Evolutionary conservation across 495 filamentous ascomycete genomes (phyloP).

Genomic region (Neurospora sp.): DNA sequence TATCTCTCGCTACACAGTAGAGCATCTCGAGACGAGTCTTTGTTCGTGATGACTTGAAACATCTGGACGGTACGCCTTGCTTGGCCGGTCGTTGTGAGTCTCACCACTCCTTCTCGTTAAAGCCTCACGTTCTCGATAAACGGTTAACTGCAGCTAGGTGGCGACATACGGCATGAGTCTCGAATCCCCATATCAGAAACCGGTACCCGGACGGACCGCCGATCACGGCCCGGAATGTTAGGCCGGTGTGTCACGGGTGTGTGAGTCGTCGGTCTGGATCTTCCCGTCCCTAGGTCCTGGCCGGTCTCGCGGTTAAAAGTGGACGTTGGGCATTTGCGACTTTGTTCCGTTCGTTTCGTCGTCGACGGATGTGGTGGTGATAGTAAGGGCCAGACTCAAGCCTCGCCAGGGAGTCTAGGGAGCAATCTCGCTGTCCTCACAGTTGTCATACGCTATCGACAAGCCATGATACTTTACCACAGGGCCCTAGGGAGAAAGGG

Average conservation of each 20-base stretch:
- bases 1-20: neutral
- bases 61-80: neutral
- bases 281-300: neutral
- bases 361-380: neutral
- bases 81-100: neutral
- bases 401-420: neutral
- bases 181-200: neutral
- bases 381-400: neutral
- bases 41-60: neutral
- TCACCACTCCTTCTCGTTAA: neutral
- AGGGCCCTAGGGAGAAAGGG: neutral
- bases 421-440: neutral
- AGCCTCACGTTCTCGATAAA: neutral
- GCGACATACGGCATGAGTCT: neutral
- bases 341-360: neutral
- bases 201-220: neutral
- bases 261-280: neutral
- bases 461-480: neutral
- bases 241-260: neutral
- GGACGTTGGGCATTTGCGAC: neutral
- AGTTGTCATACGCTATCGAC: neutral
- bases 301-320: neutral
- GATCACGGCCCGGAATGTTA: neutral
- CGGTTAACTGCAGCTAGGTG: neutral
- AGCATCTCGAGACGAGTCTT: neutral